phyloP scores from a whole-genome alignment of 2,329 filamentous ascomycete species.

The Xylariomycetidae sp. region DNA sequence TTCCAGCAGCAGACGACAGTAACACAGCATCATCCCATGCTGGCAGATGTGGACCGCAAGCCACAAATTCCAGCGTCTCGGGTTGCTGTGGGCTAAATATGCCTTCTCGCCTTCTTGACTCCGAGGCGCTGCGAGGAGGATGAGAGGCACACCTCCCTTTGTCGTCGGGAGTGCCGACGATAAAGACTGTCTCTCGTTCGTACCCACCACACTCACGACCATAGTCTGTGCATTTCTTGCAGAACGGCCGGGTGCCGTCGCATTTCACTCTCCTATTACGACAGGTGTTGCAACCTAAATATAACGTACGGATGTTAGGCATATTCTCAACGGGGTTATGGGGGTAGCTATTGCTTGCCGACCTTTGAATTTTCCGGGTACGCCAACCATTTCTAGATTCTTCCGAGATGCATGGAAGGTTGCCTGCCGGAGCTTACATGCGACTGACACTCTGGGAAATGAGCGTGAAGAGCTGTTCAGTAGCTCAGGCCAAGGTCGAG shows the following conservation, averaged over 20 bases:
- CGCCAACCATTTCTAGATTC: slow-evolving; percentile 59
- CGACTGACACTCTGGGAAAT: no score
- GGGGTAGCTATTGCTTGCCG: slow-evolving; percentile 2
- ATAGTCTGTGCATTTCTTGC: slow-evolving; percentile 55
- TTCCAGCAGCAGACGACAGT: slow-evolving; percentile 33
- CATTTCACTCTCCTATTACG: slow-evolving; percentile 41
- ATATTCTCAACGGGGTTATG: no score
- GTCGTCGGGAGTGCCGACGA: slow-evolving; percentile 52
- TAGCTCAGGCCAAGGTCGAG: no score
- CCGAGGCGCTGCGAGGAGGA: slow-evolving; percentile 42
- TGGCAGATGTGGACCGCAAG: slow-evolving; percentile 38
- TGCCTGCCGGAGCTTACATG: no score
- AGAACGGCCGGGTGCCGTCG: slow-evolving; percentile 56
- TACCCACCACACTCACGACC: slow-evolving; percentile 59
- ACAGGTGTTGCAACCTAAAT: slow-evolving; percentile 53
- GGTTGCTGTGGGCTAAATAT: slow-evolving; percentile 12
- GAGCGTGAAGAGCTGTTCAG: no score
- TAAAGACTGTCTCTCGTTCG: slow-evolving; percentile 58
- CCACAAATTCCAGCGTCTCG: slow-evolving; percentile 24
- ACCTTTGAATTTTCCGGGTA: slow-evolving; percentile 58
- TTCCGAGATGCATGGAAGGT: no score
- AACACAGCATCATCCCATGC: slow-evolving; percentile 46
- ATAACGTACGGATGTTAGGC: background rate
- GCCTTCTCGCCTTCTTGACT: slow-evolving; percentile 27
- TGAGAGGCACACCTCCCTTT: slow-evolving; percentile 54